phyloP scores from a whole-genome alignment of 768 basidiomycete genomes.

The Calocera viscosa region DNA sequence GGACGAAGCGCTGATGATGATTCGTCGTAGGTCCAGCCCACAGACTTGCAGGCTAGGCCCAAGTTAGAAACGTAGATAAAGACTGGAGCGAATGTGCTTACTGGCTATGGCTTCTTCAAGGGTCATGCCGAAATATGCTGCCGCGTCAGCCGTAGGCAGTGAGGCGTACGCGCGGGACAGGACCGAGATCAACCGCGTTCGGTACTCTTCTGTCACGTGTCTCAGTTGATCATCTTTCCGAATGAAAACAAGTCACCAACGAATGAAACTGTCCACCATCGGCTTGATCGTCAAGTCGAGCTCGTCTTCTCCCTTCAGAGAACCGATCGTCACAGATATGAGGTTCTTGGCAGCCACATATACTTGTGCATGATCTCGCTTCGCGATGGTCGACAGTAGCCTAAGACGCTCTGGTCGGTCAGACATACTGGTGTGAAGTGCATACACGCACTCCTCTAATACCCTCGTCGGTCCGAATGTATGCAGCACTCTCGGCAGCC shows the following conservation, averaged over 20 bases:
- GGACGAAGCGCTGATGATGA: background rate
- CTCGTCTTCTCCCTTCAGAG: conserved; percentile 32
- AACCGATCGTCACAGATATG: conserved; percentile 32
- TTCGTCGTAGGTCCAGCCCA: conserved; percentile 8
- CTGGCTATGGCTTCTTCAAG: conserved; percentile 27
- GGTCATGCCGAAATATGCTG: conserved; percentile 43
- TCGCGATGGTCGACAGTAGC: conserved; percentile 40
- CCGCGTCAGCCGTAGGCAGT: conserved; percentile 41
- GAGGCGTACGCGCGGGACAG: conserved; percentile 55
- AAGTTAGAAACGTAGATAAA: background rate
- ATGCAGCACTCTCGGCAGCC: conserved; percentile 41
- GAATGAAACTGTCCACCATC: conserved; percentile 40
- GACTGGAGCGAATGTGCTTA: conserved; percentile 17
- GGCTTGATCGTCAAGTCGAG: conserved; percentile 35
- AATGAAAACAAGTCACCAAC: conserved; percentile 28
- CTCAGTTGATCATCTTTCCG: background rate
- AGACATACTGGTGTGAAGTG: conserved; percentile 26
- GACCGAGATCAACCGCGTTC: conserved; percentile 41
- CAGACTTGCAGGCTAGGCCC: background rate
- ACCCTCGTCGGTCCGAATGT: conserved; percentile 45
- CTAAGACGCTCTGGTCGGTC: conserved; percentile 36
- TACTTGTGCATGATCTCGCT: conserved; percentile 45
- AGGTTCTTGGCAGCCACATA: conserved; percentile 39
- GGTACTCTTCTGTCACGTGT: conserved; percentile 42
- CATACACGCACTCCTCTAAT: conserved; percentile 33